Base-by-base conservation (phyloP, 2,329 filamentous ascomycete genomes). In the Chrysoporthe cubensis region DNA sequence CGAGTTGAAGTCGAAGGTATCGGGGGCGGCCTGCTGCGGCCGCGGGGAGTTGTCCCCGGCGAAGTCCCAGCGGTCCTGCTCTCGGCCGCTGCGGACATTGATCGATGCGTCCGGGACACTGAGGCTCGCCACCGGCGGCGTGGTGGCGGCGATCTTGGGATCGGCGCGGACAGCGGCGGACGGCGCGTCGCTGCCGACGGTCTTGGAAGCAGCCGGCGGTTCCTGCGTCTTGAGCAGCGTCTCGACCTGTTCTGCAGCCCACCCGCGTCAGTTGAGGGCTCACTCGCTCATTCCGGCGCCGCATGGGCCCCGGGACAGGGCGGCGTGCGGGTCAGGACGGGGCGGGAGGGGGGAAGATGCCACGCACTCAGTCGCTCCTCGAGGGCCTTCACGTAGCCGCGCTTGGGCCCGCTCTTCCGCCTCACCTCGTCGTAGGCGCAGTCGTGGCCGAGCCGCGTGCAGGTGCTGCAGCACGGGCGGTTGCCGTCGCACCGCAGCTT, bases 361-460 rank as follows among this genome's bases (percentile, higher is more conserved):
- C 59, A 69, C 91, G 82, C 85, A 97, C 94, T 94, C 75, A 99
- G 81, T 78, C 96, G 88, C 77, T 96, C 94, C 80, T 98, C 96
- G 73, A 98, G 81, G 69, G 94, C 91, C 83, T 97, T 97, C 70
- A 97, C 94, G 77, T 97, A 97, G 74, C 94, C 94, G 76, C 94
- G 87, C 83, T 97, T 97, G 2, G 94, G 94, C 2, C 94, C 94
- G 78, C 94, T 97, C 87, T 97, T 97, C 81, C 93, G 92, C 77
- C 94, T 88, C 74, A 95, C 91, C 81, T 97, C 94, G 76, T 97
- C 94, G 76, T 97, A 97, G 70, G 91, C 90, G 81, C 94, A 97
- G 66, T 90, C 87, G 79, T 97, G 94, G 56, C 92, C 90, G 62
- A 97, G 82, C n/a, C 94, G 86, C 43, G 91, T 89, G 79, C 94